Percentiles rank a stretch among this genome's conserved stretches.
phyloP scores from a whole-genome alignment of 73 alveolate species.

The Symbiodinium pilosum region DNA sequence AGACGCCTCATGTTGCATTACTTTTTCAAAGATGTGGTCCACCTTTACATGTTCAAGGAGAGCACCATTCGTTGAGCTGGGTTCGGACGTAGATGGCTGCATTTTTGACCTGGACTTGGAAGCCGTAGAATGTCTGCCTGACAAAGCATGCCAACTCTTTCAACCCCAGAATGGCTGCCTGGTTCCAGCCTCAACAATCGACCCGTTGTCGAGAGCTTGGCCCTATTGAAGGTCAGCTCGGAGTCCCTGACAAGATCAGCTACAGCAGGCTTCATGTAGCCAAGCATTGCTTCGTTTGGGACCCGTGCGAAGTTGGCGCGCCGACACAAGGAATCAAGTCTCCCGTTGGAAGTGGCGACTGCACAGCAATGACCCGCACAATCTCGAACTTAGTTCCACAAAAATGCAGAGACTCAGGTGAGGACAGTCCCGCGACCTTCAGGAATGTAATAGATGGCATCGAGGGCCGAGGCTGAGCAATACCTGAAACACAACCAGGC shows the following conservation, averaged over 20 bases:
- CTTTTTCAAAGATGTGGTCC: neutral
- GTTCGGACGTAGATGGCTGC: constrained; percentile 45
- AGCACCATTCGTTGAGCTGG: constrained; percentile 50
- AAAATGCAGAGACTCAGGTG: neutral
- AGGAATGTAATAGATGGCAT: constrained; percentile 57
- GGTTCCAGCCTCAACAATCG: constrained; percentile 36
- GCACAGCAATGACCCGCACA: too few relatives aligned
- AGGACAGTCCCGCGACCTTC: constrained; percentile 80
- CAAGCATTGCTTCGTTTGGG: neutral
- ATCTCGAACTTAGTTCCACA: too few relatives aligned
- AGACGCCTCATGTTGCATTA: constrained; percentile 49
- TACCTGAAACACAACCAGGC: constrained; percentile 42
- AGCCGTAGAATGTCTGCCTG: constrained; percentile 79
- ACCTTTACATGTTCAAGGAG: neutral
- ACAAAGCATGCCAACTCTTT: neutral
- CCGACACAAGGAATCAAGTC: constrained; percentile 73
- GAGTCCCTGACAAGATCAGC: constrained; percentile 17
- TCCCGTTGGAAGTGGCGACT: constrained; percentile 68
- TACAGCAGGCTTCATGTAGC: neutral
- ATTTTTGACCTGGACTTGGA: constrained; percentile 50
- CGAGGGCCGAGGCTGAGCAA: constrained; percentile 49
- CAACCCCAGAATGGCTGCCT: neutral
- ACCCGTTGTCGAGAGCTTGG: constrained; percentile 66
- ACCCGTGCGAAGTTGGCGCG: constrained; percentile 50
- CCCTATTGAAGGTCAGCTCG: constrained; percentile 86